These are phyloP conservation scores for Cyclotella baltica DNA, from an alignment of 108 stramenopile genomes.

Conservation along the genomic window DNA sequence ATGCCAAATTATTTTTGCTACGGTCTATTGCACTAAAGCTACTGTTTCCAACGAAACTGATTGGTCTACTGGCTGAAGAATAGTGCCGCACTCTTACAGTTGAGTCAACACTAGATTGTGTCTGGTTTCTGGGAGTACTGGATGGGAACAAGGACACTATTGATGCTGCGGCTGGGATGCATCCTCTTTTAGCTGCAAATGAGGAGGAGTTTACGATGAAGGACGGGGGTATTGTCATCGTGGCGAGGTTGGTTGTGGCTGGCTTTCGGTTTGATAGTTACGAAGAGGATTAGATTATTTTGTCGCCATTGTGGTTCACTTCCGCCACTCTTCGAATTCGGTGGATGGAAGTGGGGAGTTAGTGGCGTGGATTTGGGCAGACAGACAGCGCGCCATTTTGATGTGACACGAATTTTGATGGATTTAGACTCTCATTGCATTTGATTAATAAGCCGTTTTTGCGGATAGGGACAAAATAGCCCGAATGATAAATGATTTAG, in stretches of 20 bases:
- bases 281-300: too few relatives aligned
- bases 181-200: neutral
- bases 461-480: too few relatives aligned
- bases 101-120: neutral
- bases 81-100: neutral
- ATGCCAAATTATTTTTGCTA: neutral
- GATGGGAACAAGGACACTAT: neutral
- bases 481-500: too few relatives aligned
- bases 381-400: too few relatives aligned
- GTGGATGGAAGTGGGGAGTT: too few relatives aligned
- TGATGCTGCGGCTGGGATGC: neutral
- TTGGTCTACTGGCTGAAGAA: neutral
- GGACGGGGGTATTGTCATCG: slow-evolving; percentile 1
- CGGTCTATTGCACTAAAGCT: neutral
- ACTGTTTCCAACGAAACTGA: neutral
- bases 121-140: neutral
- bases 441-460: too few relatives aligned
- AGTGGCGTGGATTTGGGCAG: too few relatives aligned
- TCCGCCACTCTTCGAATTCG: too few relatives aligned
- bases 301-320: too few relatives aligned
- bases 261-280: too few relatives aligned
- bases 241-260: neutral
- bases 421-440: too few relatives aligned
- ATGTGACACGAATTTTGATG: too few relatives aligned
- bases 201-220: neutral